Evolutionary conservation across 1,284 basidiomycete genomes (phyloP).

Genomic region (Coriolopsis trogii): DNA sequence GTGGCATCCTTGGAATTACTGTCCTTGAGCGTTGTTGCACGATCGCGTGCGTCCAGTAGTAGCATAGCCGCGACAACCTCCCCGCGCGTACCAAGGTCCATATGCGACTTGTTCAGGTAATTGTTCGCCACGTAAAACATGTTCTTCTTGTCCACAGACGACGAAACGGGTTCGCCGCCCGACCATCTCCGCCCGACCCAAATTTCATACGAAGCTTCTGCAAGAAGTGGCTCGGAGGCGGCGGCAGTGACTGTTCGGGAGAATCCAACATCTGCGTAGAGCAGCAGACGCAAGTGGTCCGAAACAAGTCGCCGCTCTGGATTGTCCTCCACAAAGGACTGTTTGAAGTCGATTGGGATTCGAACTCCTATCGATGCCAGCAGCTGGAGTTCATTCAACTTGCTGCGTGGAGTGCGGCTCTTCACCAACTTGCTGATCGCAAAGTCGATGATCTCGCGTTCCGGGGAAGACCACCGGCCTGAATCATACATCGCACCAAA

Average conservation of each 20-base stretch:
- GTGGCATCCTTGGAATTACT: not conserved
- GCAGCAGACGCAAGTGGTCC: slow-evolving; percentile 34
- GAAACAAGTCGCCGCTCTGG: slow-evolving; percentile 32
- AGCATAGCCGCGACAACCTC: slow-evolving; percentile 12
- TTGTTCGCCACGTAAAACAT: not conserved
- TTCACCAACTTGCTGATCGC: not conserved
- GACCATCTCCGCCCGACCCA: not conserved
- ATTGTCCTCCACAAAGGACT: slow-evolving; percentile 1
- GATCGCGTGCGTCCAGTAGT: slow-evolving; percentile 19
- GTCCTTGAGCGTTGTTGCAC: slow-evolving; percentile 6
- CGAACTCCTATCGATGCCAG: slow-evolving; percentile 34
- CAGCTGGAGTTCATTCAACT: not conserved
- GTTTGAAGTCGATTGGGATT: slow-evolving; percentile 34
- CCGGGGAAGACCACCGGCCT: slow-evolving; percentile 17
- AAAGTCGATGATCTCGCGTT: not conserved
- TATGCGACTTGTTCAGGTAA: slow-evolving; percentile 8
- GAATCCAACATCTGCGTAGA: slow-evolving; percentile 23
- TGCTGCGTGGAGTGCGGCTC: not conserved
- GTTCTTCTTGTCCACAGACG: not conserved
- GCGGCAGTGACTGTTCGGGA: slow-evolving; percentile 28
- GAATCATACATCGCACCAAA: slow-evolving; percentile 12
- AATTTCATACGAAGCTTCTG: slow-evolving; percentile 24
- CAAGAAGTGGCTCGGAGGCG: slow-evolving; percentile 31
- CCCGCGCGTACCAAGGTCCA: slow-evolving; percentile 22
- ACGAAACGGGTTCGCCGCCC: not conserved